Evolutionary conservation across 2,329 filamentous ascomycete species (phyloP).

Genomic region (Rutstroemia sp.): DNA sequence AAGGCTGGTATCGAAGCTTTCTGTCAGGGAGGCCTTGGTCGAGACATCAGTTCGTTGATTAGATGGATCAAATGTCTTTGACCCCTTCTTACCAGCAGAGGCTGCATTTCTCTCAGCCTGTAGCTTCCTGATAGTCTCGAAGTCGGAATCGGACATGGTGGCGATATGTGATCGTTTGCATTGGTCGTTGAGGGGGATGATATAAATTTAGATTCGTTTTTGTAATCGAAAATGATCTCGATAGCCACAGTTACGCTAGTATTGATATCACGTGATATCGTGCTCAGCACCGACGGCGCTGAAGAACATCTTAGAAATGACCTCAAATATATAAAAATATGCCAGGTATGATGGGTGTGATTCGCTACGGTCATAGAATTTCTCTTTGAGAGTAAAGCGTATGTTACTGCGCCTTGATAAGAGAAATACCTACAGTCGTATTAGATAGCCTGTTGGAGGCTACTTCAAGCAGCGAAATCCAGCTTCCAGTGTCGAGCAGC

Average conservation of each 20-base stretch:
- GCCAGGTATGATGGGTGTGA: too few relatives aligned
- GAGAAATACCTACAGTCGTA: too few relatives aligned
- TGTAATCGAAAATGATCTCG: slow-evolving; percentile 3
- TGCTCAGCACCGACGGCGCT: too few relatives aligned
- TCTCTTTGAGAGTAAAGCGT: too few relatives aligned
- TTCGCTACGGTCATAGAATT: too few relatives aligned
- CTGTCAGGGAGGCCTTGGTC: slow-evolving; percentile 86
- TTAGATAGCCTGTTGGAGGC: too few relatives aligned
- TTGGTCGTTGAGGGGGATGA: slow-evolving; percentile 4
- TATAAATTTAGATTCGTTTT: slow-evolving; percentile 8
- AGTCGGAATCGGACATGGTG: slow-evolving; percentile 68
- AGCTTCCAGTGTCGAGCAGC: too few relatives aligned
- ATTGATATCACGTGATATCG: neutral
- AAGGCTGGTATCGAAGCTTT: slow-evolving; percentile 79
- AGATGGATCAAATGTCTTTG: slow-evolving; percentile 68
- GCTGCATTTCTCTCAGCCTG: slow-evolving; percentile 88
- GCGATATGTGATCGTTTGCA: slow-evolving; percentile 5
- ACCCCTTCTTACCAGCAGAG: slow-evolving; percentile 71
- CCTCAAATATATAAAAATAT: too few relatives aligned
- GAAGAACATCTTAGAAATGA: too few relatives aligned
- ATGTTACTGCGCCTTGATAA: too few relatives aligned
- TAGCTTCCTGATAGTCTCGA: slow-evolving; percentile 78
- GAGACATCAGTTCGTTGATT: slow-evolving; percentile 76
- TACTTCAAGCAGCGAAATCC: too few relatives aligned
- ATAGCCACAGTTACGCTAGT: slow-evolving; percentile 4